Evolutionary conservation across 2,329 filamentous ascomycete species (phyloP), one percentile per base, ranked within the genome.

Genomic region (Fusarium piperis): DNA sequence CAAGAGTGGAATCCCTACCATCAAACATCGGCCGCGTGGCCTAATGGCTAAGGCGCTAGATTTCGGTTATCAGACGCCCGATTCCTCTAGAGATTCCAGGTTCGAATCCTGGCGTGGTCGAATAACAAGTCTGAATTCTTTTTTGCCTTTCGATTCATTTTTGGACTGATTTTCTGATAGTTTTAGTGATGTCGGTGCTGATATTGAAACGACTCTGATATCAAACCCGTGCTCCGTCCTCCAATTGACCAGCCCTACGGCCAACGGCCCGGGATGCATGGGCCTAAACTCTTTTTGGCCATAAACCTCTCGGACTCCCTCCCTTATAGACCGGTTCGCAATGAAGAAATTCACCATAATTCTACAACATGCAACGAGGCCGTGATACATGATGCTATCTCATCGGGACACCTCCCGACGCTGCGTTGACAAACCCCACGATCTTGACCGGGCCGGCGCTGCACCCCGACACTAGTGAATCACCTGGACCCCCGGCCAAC

Each of bases 31-130:
- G 81, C 81, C 81, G 81, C 81, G 80, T 83, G 80, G 81, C 81
- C 79, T 80, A 82, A 83, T 82, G 81, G 81, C 71, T 82, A 83
- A 80, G 79, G 81, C 81, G 81, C 78, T 79, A 82, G 80, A 82
- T 82, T 82, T 82, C 81, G 80, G 81, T 76, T 67, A 33, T 36
- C 33, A 32, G 33, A 64, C 32, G 73, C 61, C 61, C 64, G 65
- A 76, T 20, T 36, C 30, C 81, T 82, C 80, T 82, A 79, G 79
- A 82, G 81, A 82, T 81, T 82, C 79, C 80, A 82, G 81, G 80
- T 81, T 82, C 36, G 56, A 44, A 59, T 82, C 81, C 81, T 82
- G 81, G 79, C 79, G 81, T 81, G 81, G 81, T 83, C 81, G 79
- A 44, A 63, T 36, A 65, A 64, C 15, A 9, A 30, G 18, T 32